Percentiles rank a stretch among this genome's conserved stretches.
Conservation (phyloP, 257 asterid genomes). For the Solanum medicagineum region DNA sequence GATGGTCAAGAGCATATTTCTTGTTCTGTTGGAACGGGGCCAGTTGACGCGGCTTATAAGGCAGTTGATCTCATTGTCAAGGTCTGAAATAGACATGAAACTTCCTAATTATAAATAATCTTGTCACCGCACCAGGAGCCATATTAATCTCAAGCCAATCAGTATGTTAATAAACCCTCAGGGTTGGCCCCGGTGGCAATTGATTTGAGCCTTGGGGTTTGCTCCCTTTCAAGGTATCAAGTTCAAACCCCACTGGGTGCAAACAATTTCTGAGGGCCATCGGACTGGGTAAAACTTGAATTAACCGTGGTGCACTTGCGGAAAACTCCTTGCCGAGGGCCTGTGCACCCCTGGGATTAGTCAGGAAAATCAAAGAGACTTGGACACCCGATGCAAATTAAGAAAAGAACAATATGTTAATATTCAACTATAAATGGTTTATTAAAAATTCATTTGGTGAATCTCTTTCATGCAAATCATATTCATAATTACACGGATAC, state of each 20-base stretch:
- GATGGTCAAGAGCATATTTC: conserved; percentile 54
- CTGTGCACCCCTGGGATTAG: too few relatives aligned
- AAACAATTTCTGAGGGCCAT: too few relatives aligned
- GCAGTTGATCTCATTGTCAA: conserved; percentile 79
- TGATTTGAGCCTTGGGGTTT: too few relatives aligned
- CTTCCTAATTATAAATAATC: neutral
- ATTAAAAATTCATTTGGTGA: neutral
- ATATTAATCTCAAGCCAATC: neutral
- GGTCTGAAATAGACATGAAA: conserved; percentile 28
- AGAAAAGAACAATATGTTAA: neutral
- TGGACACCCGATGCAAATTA: too few relatives aligned
- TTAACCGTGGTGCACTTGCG: neutral
- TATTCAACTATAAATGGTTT: neutral
- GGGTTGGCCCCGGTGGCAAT: too few relatives aligned
- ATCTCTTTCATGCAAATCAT: neutral
- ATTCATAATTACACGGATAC: neutral
- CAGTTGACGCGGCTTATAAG: conserved; percentile 93
- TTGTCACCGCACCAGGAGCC: neutral
- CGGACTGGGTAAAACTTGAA: too few relatives aligned
- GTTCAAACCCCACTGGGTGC: too few relatives aligned
- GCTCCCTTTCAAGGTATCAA: too few relatives aligned
- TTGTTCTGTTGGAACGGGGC: conserved; percentile 95
- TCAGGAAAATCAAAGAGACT: too few relatives aligned
- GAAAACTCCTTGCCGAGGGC: too few relatives aligned
- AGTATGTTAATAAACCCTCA: neutral